Conservation (phyloP, 352 stramenopile genomes). For the Vaucheria bursata region DNA sequence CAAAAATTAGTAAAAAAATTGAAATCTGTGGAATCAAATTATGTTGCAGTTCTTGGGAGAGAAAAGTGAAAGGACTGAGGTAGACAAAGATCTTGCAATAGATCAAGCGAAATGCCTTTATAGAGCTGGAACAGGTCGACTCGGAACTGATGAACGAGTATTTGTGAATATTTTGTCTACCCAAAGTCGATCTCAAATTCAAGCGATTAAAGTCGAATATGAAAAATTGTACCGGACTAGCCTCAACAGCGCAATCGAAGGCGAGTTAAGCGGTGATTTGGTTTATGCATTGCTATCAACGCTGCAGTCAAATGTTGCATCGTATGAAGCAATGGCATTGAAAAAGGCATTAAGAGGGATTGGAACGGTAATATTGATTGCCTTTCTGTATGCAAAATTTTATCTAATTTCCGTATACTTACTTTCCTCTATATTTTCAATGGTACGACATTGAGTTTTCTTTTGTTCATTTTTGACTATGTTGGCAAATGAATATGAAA, state of each 20-base stretch:
- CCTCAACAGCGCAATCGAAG: conserved; percentile 8
- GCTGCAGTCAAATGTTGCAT: conserved; percentile 1
- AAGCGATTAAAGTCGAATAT: conserved; percentile 17
- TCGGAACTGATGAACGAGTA: conserved; percentile 29
- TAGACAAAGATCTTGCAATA: conserved; percentile 16
- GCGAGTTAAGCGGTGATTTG: not conserved
- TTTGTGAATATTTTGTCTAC: conserved; percentile 27
- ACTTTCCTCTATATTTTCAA: too few species aligned
- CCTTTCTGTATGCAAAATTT: too few species aligned
- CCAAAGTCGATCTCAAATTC: conserved; percentile 21
- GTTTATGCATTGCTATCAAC: not conserved
- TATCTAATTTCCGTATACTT: too few species aligned
- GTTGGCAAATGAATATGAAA: too few species aligned
- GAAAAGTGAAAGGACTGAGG: conserved; percentile 26
- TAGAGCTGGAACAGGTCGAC: conserved; percentile 23
- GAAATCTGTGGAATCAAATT: too few species aligned
- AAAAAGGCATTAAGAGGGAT: conserved; percentile 25
- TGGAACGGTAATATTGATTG: conserved; percentile 20
- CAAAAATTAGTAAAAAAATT: too few species aligned
- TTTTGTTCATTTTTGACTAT: too few species aligned
- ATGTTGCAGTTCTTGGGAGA: conserved; percentile 22
- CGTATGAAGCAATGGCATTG: conserved; percentile 23
- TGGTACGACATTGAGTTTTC: too few species aligned
- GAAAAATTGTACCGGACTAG: conserved; percentile 26
- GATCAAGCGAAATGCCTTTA: conserved; percentile 32